Base-by-base conservation (phyloP, 768 basidiomycete species). In the Boletus insuetus region DNA sequence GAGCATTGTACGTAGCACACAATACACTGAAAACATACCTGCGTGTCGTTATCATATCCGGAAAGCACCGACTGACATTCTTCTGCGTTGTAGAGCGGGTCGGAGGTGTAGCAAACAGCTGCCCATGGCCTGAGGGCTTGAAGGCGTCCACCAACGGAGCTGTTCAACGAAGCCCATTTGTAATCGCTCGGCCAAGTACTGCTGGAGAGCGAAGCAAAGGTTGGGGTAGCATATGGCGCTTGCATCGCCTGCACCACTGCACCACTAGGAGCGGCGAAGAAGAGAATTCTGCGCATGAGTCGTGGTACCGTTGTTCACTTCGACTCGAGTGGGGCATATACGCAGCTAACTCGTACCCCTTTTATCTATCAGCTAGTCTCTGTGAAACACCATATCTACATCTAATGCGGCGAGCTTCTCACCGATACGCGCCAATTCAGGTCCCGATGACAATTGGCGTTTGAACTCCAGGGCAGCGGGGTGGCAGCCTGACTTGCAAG, bases 121-220 rank as follows among this genome's bases (percentile, higher is more conserved):
- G 64, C 64, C 64, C 61, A 65, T 1, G 64, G 64, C 17, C 64
- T 56, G 22, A 65, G 56, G 1, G 56, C 35, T 34, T 59, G 54
- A 43, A 65, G 61, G 7, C 51, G 58, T 24, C 64, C 64, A 32
- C 53, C 32, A n/a, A 65, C 10, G 2, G 64, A 54, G 24, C 5
- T 31, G 8, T 65, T 65, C 48, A 65, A 45, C n/a, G 35, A 24
- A 19, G 46, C 43, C 61, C 64, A 63, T 1, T 47, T 39, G 8
- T 49, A 49, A 9, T 31, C 26, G 19, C 9, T 20, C 6, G 60
- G 63, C 63, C 63, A 62, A 29, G 40, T 4, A 12, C 22, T 31
- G 35, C 49, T 53, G 11, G 52, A 55, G 11, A 51, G 31, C 4
- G 56, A 43, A 17, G 56, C 50, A 38, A 52, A 58, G 10, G 8